Conservation (phyloP, 176 grass and related monocot genomes). For the Oryza glumipatula region DNA sequence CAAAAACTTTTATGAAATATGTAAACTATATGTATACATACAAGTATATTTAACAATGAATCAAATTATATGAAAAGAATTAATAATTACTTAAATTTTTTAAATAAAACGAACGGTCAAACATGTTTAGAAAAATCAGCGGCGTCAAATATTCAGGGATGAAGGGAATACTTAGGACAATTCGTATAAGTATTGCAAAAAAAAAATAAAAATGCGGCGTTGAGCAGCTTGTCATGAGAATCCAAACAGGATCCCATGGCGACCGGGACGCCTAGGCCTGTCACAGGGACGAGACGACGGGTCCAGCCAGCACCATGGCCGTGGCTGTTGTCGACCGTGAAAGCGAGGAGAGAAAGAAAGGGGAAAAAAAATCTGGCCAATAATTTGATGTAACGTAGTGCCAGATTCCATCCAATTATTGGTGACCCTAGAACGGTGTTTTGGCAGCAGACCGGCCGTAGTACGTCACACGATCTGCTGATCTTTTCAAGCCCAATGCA, state of each 20-base stretch:
- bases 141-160: too few species aligned
- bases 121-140: too few species aligned
- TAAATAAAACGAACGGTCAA: too few species aligned
- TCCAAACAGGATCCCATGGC: background rate
- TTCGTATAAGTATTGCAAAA: background rate
- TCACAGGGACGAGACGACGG: background rate
- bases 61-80: too few species aligned
- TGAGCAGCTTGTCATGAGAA: background rate
- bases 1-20: too few species aligned
- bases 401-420: conserved; percentile 35
- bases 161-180: background rate
- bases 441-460: background rate
- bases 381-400: conserved; percentile 6
- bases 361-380: conserved; percentile 9
- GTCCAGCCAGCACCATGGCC: background rate
- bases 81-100: too few species aligned
- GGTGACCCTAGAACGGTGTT: background rate
- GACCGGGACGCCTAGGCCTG: background rate
- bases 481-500: background rate
- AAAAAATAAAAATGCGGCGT: background rate
- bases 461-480: background rate
- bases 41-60: too few species aligned
- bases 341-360: background rate
- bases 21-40: too few species aligned
- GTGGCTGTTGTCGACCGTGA: background rate